A percentile compares a stretch with the other conserved stretches of the same genome.
Conservation (phyloP, 2,329 filamentous ascomycete genomes). For the Colletotrichum sansevieriae region DNA sequence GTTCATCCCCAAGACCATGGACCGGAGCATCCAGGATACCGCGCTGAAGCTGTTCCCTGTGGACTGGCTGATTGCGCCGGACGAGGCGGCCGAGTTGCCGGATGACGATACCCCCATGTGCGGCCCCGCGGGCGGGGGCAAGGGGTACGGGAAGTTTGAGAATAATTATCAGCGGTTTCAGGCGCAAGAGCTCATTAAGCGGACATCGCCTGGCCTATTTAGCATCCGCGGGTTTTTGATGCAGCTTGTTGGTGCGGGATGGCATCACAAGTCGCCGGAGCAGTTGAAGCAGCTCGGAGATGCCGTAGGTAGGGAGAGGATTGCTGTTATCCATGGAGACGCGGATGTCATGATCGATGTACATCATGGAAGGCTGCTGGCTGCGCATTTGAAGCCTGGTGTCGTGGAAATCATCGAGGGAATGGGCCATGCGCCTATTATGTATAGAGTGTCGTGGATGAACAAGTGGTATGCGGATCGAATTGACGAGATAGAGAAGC, state of each 20-base stretch:
- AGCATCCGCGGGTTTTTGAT: constrained; percentile 77
- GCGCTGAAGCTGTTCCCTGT: constrained; percentile 75
- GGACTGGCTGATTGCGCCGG: constrained; percentile 72
- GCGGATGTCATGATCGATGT: constrained; percentile 83
- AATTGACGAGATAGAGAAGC: constrained; percentile 65
- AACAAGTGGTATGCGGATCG: constrained; percentile 71
- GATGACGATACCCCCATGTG: constrained; percentile 56
- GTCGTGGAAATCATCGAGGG: constrained; percentile 74
- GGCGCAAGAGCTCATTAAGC: constrained; percentile 82
- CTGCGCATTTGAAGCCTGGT: constrained; percentile 73
- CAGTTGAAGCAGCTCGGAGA: constrained; percentile 78
- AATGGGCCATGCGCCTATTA: constrained; percentile 80
- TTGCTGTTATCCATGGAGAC: constrained; percentile 83
- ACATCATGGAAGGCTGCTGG: constrained; percentile 77
- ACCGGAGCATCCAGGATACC: constrained; percentile 74
- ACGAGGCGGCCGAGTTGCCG: constrained; percentile 66
- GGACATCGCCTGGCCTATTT: constrained; percentile 71
- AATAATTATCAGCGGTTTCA: constrained; percentile 87
- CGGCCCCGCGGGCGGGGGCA: constrained; percentile 48
- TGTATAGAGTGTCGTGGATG: constrained; percentile 79
- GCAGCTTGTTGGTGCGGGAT: constrained; percentile 83
- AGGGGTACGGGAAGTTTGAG: constrained; percentile 68
- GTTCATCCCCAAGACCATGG: constrained; percentile 78
- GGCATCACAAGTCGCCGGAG: constrained; percentile 79
- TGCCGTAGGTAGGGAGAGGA: constrained; percentile 77